Conservation (phyloP, 1,139 yeast species). For the Kurtzmaniella quercitrusa region DNA sequence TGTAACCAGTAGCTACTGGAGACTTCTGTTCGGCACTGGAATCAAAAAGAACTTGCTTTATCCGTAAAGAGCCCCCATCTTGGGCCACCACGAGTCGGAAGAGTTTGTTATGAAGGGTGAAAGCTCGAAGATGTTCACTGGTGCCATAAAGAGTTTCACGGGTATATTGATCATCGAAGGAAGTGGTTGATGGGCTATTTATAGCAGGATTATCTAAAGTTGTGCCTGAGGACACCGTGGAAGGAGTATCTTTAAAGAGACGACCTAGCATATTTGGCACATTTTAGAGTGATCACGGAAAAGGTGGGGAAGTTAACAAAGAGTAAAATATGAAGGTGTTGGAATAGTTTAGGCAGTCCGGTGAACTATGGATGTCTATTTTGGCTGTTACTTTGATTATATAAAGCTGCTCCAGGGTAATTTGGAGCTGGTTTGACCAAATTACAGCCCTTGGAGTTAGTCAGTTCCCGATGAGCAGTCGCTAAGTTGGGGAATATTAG, state of each 20-base stretch:
- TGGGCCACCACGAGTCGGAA: constrained; percentile 47
- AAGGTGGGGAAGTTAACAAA: not conserved
- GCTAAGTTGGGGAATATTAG: too few relatives aligned
- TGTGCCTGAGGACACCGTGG: constrained; percentile 8
- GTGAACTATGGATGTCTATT: too few relatives aligned
- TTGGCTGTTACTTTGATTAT: too few relatives aligned
- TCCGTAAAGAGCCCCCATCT: constrained; percentile 48
- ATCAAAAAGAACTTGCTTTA: constrained; percentile 48
- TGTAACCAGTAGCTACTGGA: not conserved
- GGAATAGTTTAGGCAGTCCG: too few relatives aligned
- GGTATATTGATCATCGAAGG: constrained; percentile 41
- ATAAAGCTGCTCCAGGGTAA: too few relatives aligned
- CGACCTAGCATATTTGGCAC: constrained; percentile 22
- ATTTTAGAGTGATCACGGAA: not conserved
- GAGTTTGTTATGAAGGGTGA: constrained; percentile 27
- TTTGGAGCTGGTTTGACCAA: too few relatives aligned
- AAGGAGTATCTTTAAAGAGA: constrained; percentile 16
- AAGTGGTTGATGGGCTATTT: constrained; percentile 11
- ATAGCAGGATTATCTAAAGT: constrained; percentile 3
- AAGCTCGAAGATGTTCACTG: constrained; percentile 27
- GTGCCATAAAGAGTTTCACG: constrained; percentile 42
- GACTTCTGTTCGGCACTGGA: constrained; percentile 14
- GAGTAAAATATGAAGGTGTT: too few relatives aligned
- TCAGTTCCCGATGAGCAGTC: too few relatives aligned
- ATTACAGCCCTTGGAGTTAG: too few relatives aligned